phyloP scores from a whole-genome alignment of 257 asterid species.

The Solanum pennellii region DNA sequence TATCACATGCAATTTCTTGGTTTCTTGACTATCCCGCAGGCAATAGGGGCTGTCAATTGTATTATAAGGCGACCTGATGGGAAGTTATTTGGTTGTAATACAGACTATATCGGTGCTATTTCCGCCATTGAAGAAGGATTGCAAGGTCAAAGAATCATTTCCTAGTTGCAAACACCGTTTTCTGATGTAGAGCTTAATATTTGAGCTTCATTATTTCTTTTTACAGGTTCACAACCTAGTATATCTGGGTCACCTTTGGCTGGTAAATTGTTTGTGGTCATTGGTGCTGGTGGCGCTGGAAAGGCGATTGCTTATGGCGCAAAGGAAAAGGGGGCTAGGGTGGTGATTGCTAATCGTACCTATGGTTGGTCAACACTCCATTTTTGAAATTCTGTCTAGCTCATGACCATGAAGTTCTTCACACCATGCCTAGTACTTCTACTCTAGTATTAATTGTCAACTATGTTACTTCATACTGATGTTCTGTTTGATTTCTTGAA shows the following conservation, averaged over 20 bases:
- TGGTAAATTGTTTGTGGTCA: conserved; percentile 71
- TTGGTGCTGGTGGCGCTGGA: conserved; percentile 99
- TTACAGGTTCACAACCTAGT: conserved; percentile 27
- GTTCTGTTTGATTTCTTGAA: conserved; percentile 8
- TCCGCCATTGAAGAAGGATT: conserved; percentile 78
- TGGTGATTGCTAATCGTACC: conserved; percentile 89
- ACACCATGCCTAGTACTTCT: not conserved
- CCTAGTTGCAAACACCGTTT: not conserved
- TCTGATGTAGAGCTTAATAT: not conserved
- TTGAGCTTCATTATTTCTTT: not conserved
- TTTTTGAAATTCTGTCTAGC: not conserved
- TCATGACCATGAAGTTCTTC: not conserved
- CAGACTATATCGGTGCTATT: conserved; percentile 93
- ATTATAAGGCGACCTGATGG: conserved; percentile 63
- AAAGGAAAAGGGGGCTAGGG: conserved; percentile 87
- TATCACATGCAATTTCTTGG: conserved; percentile 1
- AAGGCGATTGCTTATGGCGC: conserved; percentile 97
- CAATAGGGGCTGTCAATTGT: conserved; percentile 91
- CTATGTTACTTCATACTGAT: not conserved
- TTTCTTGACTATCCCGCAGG: conserved; percentile 30
- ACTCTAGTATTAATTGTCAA: not conserved
- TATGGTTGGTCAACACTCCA: conserved; percentile 45
- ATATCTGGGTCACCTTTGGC: conserved; percentile 53
- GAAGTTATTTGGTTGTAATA: conserved; percentile 82
- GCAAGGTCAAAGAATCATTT: conserved; percentile 40